Conservation (phyloP, 2,329 filamentous ascomycete genomes). For the Beauveria caledonica region DNA sequence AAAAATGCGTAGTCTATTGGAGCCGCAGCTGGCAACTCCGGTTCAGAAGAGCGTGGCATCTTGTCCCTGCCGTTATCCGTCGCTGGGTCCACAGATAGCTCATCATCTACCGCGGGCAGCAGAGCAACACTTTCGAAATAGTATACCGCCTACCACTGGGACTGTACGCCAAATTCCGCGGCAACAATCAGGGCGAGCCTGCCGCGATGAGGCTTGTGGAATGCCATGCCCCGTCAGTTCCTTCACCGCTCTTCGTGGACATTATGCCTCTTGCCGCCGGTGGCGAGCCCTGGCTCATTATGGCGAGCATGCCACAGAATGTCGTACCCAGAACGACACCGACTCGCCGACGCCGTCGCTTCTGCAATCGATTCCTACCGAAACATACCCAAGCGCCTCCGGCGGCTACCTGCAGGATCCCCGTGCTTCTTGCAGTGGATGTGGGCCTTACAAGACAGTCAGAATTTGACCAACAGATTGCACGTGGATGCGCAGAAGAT, state of each 20-base stretch:
- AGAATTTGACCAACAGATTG: constrained; percentile 22
- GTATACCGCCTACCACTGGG: neutral
- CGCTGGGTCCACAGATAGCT: neutral
- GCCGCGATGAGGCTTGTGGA: neutral
- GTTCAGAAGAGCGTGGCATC: neutral
- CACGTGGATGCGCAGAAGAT: constrained; percentile 22
- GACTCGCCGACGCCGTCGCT: neutral
- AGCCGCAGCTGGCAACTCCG: neutral
- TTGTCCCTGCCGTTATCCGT: neutral
- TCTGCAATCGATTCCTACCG: neutral
- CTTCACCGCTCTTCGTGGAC: neutral
- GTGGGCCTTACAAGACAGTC: constrained; percentile 23
- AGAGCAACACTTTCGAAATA: constrained; percentile 1
- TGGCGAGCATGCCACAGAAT: neutral
- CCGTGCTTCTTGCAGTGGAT: constrained; percentile 15
- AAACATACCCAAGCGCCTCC: constrained; percentile 19
- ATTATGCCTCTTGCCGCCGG: neutral
- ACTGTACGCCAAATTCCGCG: constrained; percentile 4
- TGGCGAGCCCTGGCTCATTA: neutral
- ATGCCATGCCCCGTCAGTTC: neutral
- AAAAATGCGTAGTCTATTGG: neutral
- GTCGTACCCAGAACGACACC: neutral
- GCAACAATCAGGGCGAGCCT: neutral
- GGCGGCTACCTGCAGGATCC: constrained; percentile 20
- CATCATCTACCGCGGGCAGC: neutral